phyloP scores from a whole-genome alignment of 2,329 filamentous ascomycete species.

The Sporothrix protearum region DNA sequence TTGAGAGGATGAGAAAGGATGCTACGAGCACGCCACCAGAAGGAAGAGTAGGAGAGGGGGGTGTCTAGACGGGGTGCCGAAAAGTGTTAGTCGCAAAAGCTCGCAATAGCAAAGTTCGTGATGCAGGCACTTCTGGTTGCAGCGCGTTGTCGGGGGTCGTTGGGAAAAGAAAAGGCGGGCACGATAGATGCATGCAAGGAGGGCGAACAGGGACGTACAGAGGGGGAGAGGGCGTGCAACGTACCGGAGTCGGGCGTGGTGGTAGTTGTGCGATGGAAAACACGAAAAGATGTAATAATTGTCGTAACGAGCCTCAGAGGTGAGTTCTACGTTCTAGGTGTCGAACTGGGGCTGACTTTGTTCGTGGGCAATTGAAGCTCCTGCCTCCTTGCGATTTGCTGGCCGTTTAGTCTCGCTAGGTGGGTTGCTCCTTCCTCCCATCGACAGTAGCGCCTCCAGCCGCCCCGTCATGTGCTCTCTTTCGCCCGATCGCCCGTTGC shows the following conservation, averaged over 20 bases:
- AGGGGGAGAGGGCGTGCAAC: not conserved
- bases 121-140: not conserved
- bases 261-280: conserved; percentile 14
- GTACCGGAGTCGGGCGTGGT: conserved; percentile 1
- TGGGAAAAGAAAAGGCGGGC: not conserved
- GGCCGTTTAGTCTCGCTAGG: not conserved
- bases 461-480: conserved; percentile 11
- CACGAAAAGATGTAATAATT: not conserved
- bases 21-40: not conserved
- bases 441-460: not conserved
- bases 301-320: not conserved
- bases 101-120: not conserved
- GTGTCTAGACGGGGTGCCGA: not conserved
- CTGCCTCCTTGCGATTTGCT: conserved; percentile 12
- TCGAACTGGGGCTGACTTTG: not conserved
- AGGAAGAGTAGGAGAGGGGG: not conserved
- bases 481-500: not conserved
- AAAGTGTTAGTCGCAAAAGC: not conserved
- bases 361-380: conserved; percentile 14
- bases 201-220: not conserved
- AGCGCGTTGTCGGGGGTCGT: not conserved
- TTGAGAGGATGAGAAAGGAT: not conserved
- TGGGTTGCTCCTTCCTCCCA: conserved; percentile 1
- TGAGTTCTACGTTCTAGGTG: not conserved
- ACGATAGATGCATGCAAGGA: not conserved